Evolutionary conservation across 805 yeast species (phyloP).

Genomic region (Candida andamanensis): DNA sequence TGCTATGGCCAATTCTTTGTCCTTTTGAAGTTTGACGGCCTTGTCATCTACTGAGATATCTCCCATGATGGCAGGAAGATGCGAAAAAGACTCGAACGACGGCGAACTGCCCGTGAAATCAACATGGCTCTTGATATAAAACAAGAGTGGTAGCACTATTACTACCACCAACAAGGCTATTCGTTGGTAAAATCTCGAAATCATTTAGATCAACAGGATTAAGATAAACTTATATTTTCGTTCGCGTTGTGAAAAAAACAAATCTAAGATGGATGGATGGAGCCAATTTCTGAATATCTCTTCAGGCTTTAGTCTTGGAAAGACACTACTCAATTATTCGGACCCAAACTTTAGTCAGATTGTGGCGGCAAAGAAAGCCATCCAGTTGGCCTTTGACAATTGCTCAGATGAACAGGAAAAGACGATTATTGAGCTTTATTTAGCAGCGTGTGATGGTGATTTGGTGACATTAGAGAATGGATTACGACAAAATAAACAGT

Average conservation of each 20-base stretch:
- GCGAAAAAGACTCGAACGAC: conserved; percentile 12
- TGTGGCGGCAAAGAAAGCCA: conserved; percentile 21
- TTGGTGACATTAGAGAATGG: conserved; percentile 24
- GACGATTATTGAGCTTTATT: conserved; percentile 20
- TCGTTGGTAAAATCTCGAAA: conserved; percentile 10
- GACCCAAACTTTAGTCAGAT: conserved; percentile 26
- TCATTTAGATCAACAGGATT: too few relatives aligned
- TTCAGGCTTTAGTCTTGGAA: conserved; percentile 1
- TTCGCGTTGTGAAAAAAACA: background rate
- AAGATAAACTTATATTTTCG: too few relatives aligned
- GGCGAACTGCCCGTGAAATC: too few relatives aligned
- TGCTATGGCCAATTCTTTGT: too few relatives aligned
- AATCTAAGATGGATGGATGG: conserved; percentile 22
- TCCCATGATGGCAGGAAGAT: conserved; percentile 1
- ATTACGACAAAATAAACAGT: conserved; percentile 16
- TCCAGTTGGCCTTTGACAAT: conserved; percentile 14
- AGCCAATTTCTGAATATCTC: conserved; percentile 1
- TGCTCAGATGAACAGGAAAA: conserved; percentile 8
- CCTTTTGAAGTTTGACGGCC: too few relatives aligned
- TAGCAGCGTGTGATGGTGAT: conserved; percentile 36
- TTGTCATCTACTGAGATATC: too few relatives aligned
- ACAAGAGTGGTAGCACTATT: too few relatives aligned
- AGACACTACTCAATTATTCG: conserved; percentile 14
- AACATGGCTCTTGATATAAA: background rate
- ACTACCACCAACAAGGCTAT: conserved; percentile 7